These are phyloP conservation scores for Chaetomiaceae sp. DNA, from an alignment of 2,329 filamentous ascomycete genomes.

Conservation along the genomic window DNA sequence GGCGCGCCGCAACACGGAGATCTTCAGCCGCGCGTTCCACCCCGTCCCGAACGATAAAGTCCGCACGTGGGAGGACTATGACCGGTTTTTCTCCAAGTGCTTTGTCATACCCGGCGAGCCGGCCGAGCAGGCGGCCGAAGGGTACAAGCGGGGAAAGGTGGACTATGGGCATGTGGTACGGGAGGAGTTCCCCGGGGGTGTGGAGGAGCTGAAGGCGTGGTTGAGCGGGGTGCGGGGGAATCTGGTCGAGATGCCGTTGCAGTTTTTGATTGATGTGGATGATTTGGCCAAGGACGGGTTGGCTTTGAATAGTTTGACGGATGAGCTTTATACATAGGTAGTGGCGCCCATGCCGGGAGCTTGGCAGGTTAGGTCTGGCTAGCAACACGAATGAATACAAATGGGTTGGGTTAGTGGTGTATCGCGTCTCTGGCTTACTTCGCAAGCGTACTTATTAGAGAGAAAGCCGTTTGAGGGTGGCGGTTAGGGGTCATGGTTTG, in stretches of 20 bases:
- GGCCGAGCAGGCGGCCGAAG: constrained; percentile 38
- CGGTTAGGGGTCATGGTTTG: no score
- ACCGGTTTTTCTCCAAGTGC: constrained; percentile 63
- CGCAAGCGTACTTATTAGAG: no score
- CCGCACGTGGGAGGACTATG: constrained; percentile 67
- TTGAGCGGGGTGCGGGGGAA: constrained; percentile 63
- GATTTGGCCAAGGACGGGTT: constrained; percentile 84
- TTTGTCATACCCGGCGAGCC: constrained; percentile 55
- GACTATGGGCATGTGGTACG: constrained; percentile 84
- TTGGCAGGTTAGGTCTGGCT: no score
- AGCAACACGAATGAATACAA: no score
- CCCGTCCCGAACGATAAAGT: constrained; percentile 66
- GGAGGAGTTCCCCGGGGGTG: constrained; percentile 70
- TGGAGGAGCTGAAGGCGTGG: constrained; percentile 67
- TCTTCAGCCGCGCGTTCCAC: constrained; percentile 80
- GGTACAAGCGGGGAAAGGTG: constrained; percentile 56
- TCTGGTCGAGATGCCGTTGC: constrained; percentile 83
- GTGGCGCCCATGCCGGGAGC: no score
- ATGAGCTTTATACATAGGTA: constrained; percentile 64
- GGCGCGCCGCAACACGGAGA: constrained; percentile 72
- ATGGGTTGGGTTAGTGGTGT: no score
- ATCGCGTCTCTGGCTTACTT: no score
- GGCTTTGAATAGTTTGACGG: constrained; percentile 65
- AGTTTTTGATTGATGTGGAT: constrained; percentile 75
- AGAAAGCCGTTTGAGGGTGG: no score